Percentiles rank a stretch among this genome's conserved stretches.
phyloP scores from a whole-genome alignment of 2,329 filamentous ascomycete genomes.

The Colletotrichum viniferum region DNA sequence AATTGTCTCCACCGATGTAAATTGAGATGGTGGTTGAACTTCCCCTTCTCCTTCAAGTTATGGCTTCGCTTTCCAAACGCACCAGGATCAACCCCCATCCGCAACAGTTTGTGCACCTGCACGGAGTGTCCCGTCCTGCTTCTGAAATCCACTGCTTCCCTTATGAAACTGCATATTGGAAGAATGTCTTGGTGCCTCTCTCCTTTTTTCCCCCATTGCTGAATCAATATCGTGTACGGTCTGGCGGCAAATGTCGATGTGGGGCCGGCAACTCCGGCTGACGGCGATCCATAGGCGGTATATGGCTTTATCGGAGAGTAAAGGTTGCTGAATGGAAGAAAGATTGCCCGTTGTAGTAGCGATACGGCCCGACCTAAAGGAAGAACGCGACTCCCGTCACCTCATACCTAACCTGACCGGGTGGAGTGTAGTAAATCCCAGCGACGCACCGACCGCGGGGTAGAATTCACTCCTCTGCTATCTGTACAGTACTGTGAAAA shows the following conservation, averaged over 20 bases:
- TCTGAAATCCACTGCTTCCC: background rate
- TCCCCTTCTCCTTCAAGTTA: background rate
- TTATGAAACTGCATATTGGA: background rate
- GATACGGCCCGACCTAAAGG: background rate
- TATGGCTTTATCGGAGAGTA: background rate
- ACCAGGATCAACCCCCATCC: background rate
- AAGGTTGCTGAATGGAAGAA: background rate
- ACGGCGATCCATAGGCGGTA: background rate
- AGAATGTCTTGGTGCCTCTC: background rate
- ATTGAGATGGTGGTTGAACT: background rate
- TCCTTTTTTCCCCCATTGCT: background rate
- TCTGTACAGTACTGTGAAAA: background rate
- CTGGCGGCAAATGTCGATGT: background rate
- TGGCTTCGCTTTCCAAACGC: background rate
- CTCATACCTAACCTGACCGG: background rate
- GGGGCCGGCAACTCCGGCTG: background rate
- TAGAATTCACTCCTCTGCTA: background rate
- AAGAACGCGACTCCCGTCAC: background rate
- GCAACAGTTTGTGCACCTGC: background rate
- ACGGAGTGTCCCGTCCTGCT: background rate
- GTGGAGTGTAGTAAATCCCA: background rate
- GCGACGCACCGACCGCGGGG: background rate
- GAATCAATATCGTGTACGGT: background rate
- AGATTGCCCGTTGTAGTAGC: background rate
- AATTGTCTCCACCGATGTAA: background rate